Conservation (phyloP, 257 asterid genomes). For the Datura wrightii region DNA sequence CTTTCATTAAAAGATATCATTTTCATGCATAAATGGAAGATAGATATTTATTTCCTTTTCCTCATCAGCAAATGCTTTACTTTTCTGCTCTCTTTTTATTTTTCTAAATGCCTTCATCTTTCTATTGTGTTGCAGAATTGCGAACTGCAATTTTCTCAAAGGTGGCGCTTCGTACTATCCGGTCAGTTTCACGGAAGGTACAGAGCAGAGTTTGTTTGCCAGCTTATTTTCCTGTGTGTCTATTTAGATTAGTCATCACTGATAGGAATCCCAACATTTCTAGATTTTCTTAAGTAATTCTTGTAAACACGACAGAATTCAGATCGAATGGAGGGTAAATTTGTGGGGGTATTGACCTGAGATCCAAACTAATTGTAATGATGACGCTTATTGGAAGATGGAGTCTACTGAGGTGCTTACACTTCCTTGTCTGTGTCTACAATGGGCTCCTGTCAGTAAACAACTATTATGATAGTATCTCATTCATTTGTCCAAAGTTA, state of each 20-base stretch:
- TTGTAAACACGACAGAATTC: neutral
- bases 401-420: neutral
- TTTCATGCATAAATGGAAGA: neutral
- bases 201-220: slow-evolving; percentile 26
- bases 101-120: slow-evolving; percentile 34
- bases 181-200: slow-evolving; percentile 94
- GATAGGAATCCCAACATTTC: slow-evolving; percentile 11
- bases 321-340: neutral
- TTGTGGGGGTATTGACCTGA: neutral
- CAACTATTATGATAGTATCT: slow-evolving; percentile 16
- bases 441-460: neutral
- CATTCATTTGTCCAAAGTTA: slow-evolving; percentile 6
- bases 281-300: neutral
- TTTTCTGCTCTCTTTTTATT: slow-evolving; percentile 12
- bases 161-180: slow-evolving; percentile 91
- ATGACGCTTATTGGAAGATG: slow-evolving; percentile 1
- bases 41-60: slow-evolving; percentile 20
- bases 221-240: slow-evolving; percentile 1
- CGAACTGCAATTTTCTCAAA: slow-evolving; percentile 95
- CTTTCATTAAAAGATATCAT: neutral
- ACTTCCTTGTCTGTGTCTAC: neutral
- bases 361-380: neutral
- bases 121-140: slow-evolving; percentile 58
- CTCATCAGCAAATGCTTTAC: slow-evolving; percentile 3
- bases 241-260: slow-evolving; percentile 12